phyloP scores from a whole-genome alignment of 179 eudicot genomes.

The Beta macrorhiza region DNA sequence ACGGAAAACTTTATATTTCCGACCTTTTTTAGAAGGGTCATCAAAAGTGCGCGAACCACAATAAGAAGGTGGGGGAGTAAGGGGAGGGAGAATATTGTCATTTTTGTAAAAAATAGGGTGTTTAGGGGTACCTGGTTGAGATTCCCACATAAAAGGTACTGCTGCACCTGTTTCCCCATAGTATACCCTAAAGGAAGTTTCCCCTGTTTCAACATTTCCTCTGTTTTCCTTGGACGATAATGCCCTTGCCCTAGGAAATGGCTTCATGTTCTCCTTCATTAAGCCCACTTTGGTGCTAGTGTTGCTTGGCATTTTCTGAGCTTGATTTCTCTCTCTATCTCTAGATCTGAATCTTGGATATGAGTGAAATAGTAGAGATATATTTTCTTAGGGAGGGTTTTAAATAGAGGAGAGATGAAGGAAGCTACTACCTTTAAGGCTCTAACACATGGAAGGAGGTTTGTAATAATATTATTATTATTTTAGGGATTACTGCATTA shows the following conservation, averaged over 20 bases:
- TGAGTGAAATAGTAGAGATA: neutral
- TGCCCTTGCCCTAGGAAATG: constrained; percentile 24
- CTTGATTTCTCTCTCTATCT: neutral
- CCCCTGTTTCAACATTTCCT: constrained; percentile 15
- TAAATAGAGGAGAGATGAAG: neutral
- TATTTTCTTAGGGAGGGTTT: neutral
- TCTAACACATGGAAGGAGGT: constrained; percentile 30
- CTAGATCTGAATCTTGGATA: constrained; percentile 35
- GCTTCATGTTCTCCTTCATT: neutral
- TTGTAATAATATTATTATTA: neutral
- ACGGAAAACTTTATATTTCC: constrained; percentile 17
- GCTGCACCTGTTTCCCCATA: constrained; percentile 52
- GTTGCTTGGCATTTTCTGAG: constrained; percentile 10
- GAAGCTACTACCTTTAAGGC: constrained; percentile 29
- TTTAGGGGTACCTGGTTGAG: constrained; percentile 69
- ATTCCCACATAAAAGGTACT: constrained; percentile 49
- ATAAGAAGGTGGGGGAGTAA: constrained; percentile 71
- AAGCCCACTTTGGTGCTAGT: neutral
- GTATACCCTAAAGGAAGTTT: constrained; percentile 59
- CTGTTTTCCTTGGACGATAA: constrained; percentile 27
- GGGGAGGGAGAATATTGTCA: constrained; percentile 46
- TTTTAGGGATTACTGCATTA: constrained; percentile 18
- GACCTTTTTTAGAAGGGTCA: neutral
- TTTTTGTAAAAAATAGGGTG: constrained; percentile 37
- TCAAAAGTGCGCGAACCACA: neutral